Conservation (phyloP, 176 grass and related monocot genomes). For the Aechmea fasciata region DNA sequence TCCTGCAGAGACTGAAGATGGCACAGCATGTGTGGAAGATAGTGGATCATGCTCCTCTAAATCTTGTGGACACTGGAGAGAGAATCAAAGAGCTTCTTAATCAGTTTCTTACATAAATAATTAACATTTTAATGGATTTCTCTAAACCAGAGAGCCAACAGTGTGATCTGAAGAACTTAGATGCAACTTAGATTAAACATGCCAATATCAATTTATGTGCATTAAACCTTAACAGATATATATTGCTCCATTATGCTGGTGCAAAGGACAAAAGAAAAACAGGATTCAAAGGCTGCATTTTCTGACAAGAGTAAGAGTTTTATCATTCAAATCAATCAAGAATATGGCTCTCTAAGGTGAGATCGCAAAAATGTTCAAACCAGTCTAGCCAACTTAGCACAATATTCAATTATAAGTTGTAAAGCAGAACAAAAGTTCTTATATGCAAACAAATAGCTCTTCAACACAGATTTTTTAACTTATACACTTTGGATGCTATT, state of each 20-base stretch:
- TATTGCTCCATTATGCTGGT: neutral
- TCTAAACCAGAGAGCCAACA: neutral
- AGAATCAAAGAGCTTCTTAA: conserved; percentile 6
- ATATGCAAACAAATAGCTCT: too few species aligned
- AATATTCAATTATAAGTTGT: neutral
- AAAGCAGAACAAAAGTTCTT: neutral
- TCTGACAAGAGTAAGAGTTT: neutral
- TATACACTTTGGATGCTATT: too few species aligned
- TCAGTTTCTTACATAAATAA: neutral
- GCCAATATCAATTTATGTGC: neutral
- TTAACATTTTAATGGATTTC: neutral
- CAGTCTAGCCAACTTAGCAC: neutral
- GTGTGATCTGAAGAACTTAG: neutral
- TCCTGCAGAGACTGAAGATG: conserved; percentile 45
- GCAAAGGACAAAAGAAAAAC: neutral
- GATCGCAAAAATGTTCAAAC: neutral
- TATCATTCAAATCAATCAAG: neutral
- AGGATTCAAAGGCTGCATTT: neutral
- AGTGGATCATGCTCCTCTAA: conserved; percentile 61
- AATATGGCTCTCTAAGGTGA: neutral
- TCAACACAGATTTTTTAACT: too few species aligned
- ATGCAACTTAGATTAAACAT: neutral
- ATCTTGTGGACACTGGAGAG: conserved; percentile 48
- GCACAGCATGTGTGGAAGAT: conserved; percentile 51
- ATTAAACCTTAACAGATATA: conserved; percentile 1